Evolutionary conservation across 148 eudicot species (phyloP), one percentile per base, ranked within the genome.

Genomic region (Silene latifolia): DNA sequence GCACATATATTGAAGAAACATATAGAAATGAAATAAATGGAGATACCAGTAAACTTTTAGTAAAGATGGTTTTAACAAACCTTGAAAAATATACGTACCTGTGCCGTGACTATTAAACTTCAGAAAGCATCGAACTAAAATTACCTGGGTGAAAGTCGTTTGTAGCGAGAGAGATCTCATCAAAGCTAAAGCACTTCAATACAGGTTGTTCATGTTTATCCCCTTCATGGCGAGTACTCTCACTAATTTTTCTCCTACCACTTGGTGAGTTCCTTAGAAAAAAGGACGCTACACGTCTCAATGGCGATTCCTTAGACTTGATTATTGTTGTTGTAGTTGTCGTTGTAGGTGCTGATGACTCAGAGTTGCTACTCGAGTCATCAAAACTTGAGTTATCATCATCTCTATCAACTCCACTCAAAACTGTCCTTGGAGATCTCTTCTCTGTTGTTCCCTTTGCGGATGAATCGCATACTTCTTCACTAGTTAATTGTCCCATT

Each of bases 151-250:
- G 85, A 78, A 93, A 91, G 74, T 83, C 70, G 15, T 86, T 88
- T 62, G 98, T 93, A 66, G 97, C 88, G 63, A 60, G 79, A 39
- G 91, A 86, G 61, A 93, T 88, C 80, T 93, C 91, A 66, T 91
- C 78, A 60, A 81, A 89, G 86, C 86, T 86, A 75, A 88, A 93
- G 82, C 94, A 93, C 83, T 79, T 89, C 58, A 93, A 71, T 6
- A 77, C 71, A 63, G 98, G 86, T 21, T 82, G 88, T 27, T 79
- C 76, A 67, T 67, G 82, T 67, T 84, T 83, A 7, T 75, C 83
- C 1, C 68, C 69, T 58, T 12, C 79, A 67, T 35, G 65, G 80
- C 35, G 57, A 42, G 13, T 78, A 25, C 51, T 62, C 0, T 39
- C 68, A 20, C 71, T 73, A 54, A 64, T 72, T 56, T 71, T 79